Base-by-base conservation (phyloP, 768 basidiomycete species). In the Agaricus bisporus region DNA sequence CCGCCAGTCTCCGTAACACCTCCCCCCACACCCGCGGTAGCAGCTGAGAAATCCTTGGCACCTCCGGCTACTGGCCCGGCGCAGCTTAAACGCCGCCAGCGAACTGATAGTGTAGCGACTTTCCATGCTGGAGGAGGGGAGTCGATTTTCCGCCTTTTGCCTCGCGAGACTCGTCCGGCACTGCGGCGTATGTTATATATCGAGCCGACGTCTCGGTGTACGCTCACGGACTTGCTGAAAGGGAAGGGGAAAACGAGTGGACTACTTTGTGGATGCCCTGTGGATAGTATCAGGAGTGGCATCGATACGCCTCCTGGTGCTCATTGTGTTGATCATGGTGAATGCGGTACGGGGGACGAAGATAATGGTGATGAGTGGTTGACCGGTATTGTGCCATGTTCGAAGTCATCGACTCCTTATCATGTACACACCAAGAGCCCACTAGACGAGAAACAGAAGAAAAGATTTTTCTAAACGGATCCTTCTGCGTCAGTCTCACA, bases 111-210 rank as follows among this genome's bases (percentile, higher is more conserved):
- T 59, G 78, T 83, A 48, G 69, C 79, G 41, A 91, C 91, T 1
- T 88, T 81, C 75, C 80, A 81, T 48, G 82, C 79, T 39, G 81
- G 79, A 51, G 86, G 89, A 17, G 85, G 91, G 25, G 95, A 98
- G 66, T 94, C 92, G 7, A 97, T 99, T 63, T 98, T 99, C 77
- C 84, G 95, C 17, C 77, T 98, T 9, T 78, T 99, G 20, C 97
- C 97, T 1, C 86, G 97, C 50, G 95, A 99, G 71, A 84, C 92
- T 12, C 82, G 97, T 38, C 79, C 86, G 6, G 91, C 89, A 12
- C 78, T 99, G 56, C 88, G 92, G 55, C 82, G 94, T 50, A 99
- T 99, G 97, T 75, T 99, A 60, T 86, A 83, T 61, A 81, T 98
- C 45, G 95, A 98, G 64, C 91, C 95, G 3, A 73, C 79, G 15